phyloP scores from a whole-genome alignment of 176 grass and related monocot genomes.

The Zizania latifolia region DNA sequence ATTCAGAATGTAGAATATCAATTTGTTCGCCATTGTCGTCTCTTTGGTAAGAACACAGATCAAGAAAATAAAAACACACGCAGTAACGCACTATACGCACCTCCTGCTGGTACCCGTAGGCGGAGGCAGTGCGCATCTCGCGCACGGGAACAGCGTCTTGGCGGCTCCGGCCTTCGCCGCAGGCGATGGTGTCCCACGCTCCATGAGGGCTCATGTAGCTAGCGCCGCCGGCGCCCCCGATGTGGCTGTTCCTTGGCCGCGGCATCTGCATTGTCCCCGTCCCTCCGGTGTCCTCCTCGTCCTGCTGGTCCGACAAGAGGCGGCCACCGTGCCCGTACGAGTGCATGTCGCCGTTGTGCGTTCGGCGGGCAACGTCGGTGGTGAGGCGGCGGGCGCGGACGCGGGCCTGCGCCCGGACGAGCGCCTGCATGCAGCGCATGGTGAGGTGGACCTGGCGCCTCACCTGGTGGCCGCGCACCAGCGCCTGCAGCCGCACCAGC shows the following conservation, averaged over 20 bases:
- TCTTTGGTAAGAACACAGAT: neutral
- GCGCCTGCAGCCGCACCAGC: constrained; percentile 72
- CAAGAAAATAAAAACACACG: neutral
- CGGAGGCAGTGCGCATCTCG: constrained; percentile 33
- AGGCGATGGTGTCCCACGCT: constrained; percentile 24
- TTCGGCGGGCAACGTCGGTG: neutral
- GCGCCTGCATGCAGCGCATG: constrained; percentile 76
- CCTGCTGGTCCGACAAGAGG: neutral
- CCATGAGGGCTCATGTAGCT: constrained; percentile 1
- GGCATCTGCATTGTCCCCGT: neutral
- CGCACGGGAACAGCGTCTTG: constrained; percentile 29
- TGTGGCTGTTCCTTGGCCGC: neutral
- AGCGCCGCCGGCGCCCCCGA: neutral
- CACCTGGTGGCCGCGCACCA: constrained; percentile 74
- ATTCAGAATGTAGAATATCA: neutral
- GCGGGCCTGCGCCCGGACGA: constrained; percentile 74
- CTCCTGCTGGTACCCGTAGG: constrained; percentile 41
- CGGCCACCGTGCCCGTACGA: neutral
- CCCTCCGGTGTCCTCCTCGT: neutral
- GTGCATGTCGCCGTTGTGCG: neutral
- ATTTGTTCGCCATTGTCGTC: neutral
- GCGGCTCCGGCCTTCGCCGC: constrained; percentile 15
- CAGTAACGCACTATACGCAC: too few relatives aligned
- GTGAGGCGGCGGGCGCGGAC: constrained; percentile 53
- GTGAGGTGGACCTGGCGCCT: constrained; percentile 71